Conservation (phyloP, 306 rosid genomes). For the Lathyrus aphaca region DNA sequence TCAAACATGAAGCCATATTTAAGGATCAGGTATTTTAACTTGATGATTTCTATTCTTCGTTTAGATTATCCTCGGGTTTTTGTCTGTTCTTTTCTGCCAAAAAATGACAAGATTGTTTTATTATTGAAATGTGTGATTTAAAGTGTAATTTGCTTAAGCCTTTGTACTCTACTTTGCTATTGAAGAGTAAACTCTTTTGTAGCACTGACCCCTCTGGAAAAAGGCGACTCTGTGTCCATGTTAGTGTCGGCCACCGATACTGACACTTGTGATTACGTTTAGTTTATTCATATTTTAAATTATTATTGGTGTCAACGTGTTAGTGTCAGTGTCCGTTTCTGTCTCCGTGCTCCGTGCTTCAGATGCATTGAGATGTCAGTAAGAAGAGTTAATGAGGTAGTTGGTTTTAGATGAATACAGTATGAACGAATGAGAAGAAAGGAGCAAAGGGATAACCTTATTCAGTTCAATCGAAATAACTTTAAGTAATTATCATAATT, state of each 20-base stretch:
- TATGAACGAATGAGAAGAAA: no score
- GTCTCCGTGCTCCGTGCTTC: no score
- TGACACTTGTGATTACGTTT: no score
- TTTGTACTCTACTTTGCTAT: neutral
- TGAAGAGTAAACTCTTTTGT: no score
- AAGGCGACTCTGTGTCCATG: no score
- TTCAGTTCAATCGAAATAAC: neutral
- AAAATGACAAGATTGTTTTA: neutral
- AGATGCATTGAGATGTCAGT: neutral
- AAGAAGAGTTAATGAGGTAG: slow-evolving; percentile 16
- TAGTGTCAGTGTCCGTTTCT: no score
- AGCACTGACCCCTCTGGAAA: no score
- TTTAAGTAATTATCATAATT: neutral
- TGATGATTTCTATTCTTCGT: slow-evolving; percentile 5
- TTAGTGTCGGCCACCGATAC: no score
- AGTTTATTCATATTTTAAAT: no score
- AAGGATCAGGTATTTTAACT: slow-evolving; percentile 65
- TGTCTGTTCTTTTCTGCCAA: slow-evolving; percentile 23
- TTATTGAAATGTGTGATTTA: neutral
- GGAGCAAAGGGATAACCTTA: slow-evolving; percentile 2
- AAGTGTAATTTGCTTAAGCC: slow-evolving; percentile 21
- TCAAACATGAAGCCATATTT: slow-evolving; percentile 64
- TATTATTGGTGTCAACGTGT: no score
- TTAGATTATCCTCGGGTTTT: slow-evolving; percentile 1
- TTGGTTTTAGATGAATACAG: neutral